Base-by-base conservation (phyloP, 169 alveolate species). In the Haemoproteus tartakovskyi region DNA sequence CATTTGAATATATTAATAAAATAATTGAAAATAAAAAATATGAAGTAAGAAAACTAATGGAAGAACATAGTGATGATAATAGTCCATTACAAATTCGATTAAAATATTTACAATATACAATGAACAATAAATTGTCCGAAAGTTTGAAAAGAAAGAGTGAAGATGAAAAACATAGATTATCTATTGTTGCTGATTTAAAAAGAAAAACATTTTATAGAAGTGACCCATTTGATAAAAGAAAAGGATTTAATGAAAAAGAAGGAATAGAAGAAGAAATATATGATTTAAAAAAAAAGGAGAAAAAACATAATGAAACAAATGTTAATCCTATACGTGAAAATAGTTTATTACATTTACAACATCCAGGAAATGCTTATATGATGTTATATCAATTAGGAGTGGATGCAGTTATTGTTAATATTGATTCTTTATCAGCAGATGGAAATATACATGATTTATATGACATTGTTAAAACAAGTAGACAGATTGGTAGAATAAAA, bases 121-220 rank as follows among this genome's bases (percentile, higher is more conserved):
- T 83, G 33, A 88, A 88, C 47, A 83, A 80, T 50, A 88, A 88
- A 63, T 86, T 88, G n/a, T 60, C 87, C n/a, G 93, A 88, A 40
- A 80, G 79, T 87, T 87, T 88, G 30, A 85, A 80, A 45, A 85
- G 89, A 57, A 45, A 52, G 4, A 62, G 82, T 43, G 56, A 60
- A 8, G 87, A 86, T 30, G 60, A 56, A 40, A 74, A 59, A 40
- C 93, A 88, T 70, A 81, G 84, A 19, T 30, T 88, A 40, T 88
- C 91, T 16, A 52, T 88, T 21, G 83, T 88, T 3, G 93, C 93
- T 12, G 93, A 88, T 38, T 51, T 88, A 82, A 88, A 88, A 59
- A 85, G 93, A 27, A 81, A 87, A 18, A 5, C 57, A 2, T 70
- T 70, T 56, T 56, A 47, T 60, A 70, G 54, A 46, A 30, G 29